Percentiles rank a stretch among this genome's conserved stretches.
phyloP scores from a whole-genome alignment of 768 basidiomycete species.

The Leccinum subtestaceum region DNA sequence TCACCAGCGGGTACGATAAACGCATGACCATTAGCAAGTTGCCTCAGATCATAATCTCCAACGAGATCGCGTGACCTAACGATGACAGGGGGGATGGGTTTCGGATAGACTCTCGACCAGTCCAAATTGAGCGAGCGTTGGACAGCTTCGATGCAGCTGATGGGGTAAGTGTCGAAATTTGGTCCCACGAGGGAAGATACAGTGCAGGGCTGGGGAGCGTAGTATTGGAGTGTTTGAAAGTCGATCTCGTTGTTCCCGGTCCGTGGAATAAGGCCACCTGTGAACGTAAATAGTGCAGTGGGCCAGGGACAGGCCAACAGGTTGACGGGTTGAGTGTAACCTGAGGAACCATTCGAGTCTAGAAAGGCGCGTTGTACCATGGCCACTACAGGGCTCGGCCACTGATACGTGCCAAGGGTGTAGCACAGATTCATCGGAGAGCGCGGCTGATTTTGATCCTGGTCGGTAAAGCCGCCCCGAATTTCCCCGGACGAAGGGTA shows the following conservation, averaged over 20 bases:
- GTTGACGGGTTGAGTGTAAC: not conserved
- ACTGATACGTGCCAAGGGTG: not conserved
- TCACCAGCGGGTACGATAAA: slow-evolving; percentile 7
- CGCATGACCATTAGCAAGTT: slow-evolving; percentile 3
- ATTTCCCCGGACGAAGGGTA: not conserved
- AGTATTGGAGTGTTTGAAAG: slow-evolving; percentile 8
- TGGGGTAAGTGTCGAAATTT: slow-evolving; percentile 4
- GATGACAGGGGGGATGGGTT: slow-evolving; percentile 23
- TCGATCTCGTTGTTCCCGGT: slow-evolving; percentile 7
- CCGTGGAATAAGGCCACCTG: not conserved
- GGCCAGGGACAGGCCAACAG: not conserved
- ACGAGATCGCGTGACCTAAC: slow-evolving; percentile 18
- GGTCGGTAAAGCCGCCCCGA: not conserved
- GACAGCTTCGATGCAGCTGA: slow-evolving; percentile 10
- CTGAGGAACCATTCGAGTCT: not conserved
- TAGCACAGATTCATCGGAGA: not conserved
- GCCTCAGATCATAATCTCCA: not conserved
- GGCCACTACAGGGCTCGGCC: slow-evolving; percentile 13
- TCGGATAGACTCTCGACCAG: slow-evolving; percentile 13
- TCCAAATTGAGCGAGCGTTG: slow-evolving; percentile 5
- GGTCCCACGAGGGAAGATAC: not conserved
- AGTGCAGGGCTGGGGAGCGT: not conserved
- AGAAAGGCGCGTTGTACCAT: slow-evolving; percentile 11
- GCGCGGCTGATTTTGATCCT: not conserved
- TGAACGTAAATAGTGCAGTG: slow-evolving; percentile 6